These are phyloP conservation scores for Tricladium varicosporioides DNA, from an alignment of 2,329 filamentous ascomycete species.

Conservation along the genomic window DNA sequence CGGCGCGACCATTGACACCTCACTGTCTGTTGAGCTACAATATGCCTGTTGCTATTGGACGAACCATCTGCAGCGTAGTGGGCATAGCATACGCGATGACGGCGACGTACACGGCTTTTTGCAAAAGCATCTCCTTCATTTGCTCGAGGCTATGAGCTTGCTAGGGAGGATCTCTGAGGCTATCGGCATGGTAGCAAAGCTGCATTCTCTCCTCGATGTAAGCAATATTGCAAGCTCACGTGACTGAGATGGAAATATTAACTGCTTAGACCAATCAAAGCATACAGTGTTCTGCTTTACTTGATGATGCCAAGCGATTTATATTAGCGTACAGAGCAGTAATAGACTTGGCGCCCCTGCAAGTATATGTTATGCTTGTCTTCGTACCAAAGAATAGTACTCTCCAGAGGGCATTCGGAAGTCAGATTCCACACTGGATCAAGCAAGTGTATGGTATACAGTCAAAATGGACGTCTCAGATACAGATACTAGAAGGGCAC, in stretches of 20 bases:
- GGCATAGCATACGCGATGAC: neutral
- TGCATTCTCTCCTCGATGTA: neutral
- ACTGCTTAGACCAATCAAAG: neutral
- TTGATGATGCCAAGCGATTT: neutral
- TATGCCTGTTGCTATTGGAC: neutral
- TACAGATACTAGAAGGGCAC: neutral
- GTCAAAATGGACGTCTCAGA: neutral
- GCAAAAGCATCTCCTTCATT: neutral
- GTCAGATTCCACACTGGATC: neutral
- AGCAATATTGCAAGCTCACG: neutral
- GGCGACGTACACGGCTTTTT: neutral
- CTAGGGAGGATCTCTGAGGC: neutral
- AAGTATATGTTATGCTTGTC: neutral
- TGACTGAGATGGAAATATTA: neutral
- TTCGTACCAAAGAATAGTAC: neutral
- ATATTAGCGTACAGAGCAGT: neutral
- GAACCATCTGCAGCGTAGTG: neutral
- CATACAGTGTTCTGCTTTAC: neutral
- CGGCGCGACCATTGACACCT: neutral
- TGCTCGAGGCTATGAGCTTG: neutral
- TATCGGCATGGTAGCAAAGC: neutral
- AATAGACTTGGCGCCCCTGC: neutral
- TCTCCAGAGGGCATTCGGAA: neutral
- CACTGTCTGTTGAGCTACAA: neutral
- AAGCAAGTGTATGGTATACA: neutral